A percentile compares a stretch with the other conserved stretches of the same genome.
These are phyloP conservation scores for Gleditsia sinensis DNA, from an alignment of 306 rosid genomes.

Conservation along the genomic window DNA sequence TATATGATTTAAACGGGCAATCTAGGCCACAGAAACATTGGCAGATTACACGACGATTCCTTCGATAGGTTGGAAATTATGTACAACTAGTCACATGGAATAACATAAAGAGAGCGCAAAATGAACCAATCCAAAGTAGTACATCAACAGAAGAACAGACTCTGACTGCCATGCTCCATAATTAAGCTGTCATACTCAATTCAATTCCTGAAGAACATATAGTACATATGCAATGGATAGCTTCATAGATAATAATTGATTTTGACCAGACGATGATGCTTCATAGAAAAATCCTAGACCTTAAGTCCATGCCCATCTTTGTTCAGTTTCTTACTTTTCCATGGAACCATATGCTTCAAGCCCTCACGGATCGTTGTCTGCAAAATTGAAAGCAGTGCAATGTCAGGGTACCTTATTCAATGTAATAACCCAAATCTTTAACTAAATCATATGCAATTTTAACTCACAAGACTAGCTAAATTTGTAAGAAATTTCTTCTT, in stretches of 20 bases:
- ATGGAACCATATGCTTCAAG: constrained; percentile 70
- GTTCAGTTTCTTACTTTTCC: constrained; percentile 64
- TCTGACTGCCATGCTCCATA: constrained; percentile 10
- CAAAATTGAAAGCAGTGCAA: constrained; percentile 17
- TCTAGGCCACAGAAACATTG: too few species aligned
- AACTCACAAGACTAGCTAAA: too few species aligned
- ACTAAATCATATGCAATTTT: too few species aligned
- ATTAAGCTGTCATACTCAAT: constrained; percentile 16
- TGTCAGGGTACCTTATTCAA: background rate
- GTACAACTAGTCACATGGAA: constrained; percentile 16
- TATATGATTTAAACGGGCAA: too few species aligned
- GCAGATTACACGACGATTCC: too few species aligned
- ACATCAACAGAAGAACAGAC: constrained; percentile 5
- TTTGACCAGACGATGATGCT: constrained; percentile 17
- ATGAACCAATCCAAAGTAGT: constrained; percentile 20
- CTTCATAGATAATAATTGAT: constrained; percentile 19
- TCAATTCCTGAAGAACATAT: background rate
- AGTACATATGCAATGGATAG: constrained; percentile 8
- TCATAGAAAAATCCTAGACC: constrained; percentile 6
- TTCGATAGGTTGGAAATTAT: constrained; percentile 6
- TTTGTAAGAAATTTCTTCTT: too few species aligned
- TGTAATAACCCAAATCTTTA: too few species aligned
- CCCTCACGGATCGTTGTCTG: constrained; percentile 63
- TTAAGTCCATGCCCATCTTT: constrained; percentile 31
- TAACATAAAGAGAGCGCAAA: background rate